Evolutionary conservation across 495 filamentous ascomycete genomes (phyloP), one percentile per base, ranked within the genome.

Genomic region (Acidomyces sp.): DNA sequence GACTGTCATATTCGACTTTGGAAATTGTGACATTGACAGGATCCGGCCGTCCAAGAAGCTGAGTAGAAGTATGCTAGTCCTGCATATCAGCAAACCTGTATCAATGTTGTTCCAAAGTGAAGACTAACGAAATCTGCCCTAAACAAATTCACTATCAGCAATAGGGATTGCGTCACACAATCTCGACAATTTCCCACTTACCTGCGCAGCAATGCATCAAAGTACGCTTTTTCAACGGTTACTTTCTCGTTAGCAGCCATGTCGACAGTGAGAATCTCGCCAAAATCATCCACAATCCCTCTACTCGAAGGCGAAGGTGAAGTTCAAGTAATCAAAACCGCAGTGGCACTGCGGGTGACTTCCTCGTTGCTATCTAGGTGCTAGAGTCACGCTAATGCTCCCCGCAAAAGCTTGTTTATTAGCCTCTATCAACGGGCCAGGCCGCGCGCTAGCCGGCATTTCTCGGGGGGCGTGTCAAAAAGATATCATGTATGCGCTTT

Each of bases 1-100:
- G 58, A 49, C 58, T 57, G 27, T 75, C 66, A 56, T 77, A 68
- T 53, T 76, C 69, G 13, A 58, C 52, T 39, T 66, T 70, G 15
- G 67, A 62, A 36, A 76, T 71, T 16, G 61, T 69, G 26, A 75
- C 68, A 34, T 59, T 64, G 20, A 57, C 57, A 15, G 63, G 39
- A 41, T 58, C 26, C 5, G 54, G 22, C 39, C 61, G 54, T 23
- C 52, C 58, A 1, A 53, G 53, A 37, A 60, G 54, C 33, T 49
- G 48, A 34, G 57, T 54, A 37, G 56, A 57, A 16, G 57, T 62
- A 54, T 70, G 63, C 66, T 70, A 51, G n/a, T 21, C 4, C 30
- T 48, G 17, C 47, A 38, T 37, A 15, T 43, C 9, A 29, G 24
- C 24, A 36, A 28, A 35, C 25, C 37, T 29, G 17, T 57, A 9